These are phyloP conservation scores for Clavispora santaluciae DNA, from an alignment of 805 yeast species.

Conservation along the genomic window DNA sequence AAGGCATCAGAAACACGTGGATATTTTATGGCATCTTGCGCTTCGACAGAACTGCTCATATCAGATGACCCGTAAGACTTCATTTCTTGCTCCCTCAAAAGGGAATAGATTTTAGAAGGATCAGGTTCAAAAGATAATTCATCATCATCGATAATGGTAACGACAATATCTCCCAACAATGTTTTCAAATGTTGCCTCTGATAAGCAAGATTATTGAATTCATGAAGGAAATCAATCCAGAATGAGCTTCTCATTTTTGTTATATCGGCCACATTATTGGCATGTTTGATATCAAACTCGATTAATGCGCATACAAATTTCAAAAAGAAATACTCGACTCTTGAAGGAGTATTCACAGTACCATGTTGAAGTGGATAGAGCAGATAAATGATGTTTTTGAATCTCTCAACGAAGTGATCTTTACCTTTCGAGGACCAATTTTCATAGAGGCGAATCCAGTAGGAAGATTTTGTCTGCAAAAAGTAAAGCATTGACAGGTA, in stretches of 20 bases:
- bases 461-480: slow-evolving; percentile 76
- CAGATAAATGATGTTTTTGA: slow-evolving; percentile 20
- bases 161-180: slow-evolving; percentile 35
- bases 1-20: slow-evolving; percentile 66
- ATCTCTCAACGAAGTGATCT: slow-evolving; percentile 14
- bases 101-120: slow-evolving; percentile 55
- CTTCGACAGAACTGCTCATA: slow-evolving; percentile 34
- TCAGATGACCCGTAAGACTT: slow-evolving; percentile 31
- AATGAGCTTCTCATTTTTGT: slow-evolving; percentile 32
- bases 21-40: slow-evolving; percentile 74
- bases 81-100: slow-evolving; percentile 34
- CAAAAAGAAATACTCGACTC: slow-evolving; percentile 70
- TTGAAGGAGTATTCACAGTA: slow-evolving; percentile 32
- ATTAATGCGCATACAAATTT: slow-evolving; percentile 50
- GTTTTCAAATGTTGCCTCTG: slow-evolving; percentile 44
- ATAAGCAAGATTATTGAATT: slow-evolving; percentile 43
- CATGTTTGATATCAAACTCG: slow-evolving; percentile 33
- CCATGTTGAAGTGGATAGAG: slow-evolving; percentile 31
- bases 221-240: slow-evolving; percentile 44
- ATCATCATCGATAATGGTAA: slow-evolving; percentile 39
- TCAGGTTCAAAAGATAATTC: slow-evolving; percentile 72
- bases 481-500: slow-evolving; percentile 78
- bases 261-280: slow-evolving; percentile 31
- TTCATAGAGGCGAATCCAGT: slow-evolving; percentile 54
- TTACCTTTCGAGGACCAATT: slow-evolving; percentile 18